Evolutionary conservation across 495 filamentous ascomycete genomes (phyloP), one percentile per base, ranked within the genome.

Genomic region (Halenospora varia): DNA sequence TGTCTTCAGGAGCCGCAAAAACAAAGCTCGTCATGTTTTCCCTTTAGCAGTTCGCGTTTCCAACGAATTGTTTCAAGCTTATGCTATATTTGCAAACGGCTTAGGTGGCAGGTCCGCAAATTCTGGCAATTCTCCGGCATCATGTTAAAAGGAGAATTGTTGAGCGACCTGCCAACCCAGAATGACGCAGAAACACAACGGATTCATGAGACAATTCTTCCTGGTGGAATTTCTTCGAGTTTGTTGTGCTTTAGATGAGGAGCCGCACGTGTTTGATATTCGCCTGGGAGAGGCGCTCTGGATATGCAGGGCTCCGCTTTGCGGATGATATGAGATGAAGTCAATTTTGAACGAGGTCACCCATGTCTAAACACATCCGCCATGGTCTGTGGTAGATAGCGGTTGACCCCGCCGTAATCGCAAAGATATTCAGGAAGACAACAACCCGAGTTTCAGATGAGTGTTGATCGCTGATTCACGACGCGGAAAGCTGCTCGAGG

Each of bases 1-100:
- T n/a, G n/a, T n/a, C n/a, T n/a, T n/a, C n/a, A n/a, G n/a, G n/a
- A n/a, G n/a, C n/a, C n/a, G n/a, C n/a, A n/a, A n/a, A n/a, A n/a
- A n/a, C n/a, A n/a, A n/a, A n/a, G n/a, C n/a, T n/a, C n/a, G n/a
- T n/a, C n/a, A n/a, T n/a, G n/a, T n/a, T n/a, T n/a, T n/a, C n/a
- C n/a, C n/a, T n/a, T n/a, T n/a, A n/a, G n/a, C n/a, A n/a, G n/a
- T n/a, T 53, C 50, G 25, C 3, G 9, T 20, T 18, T 11, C 23
- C 25, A 10, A 11, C 25, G 18, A 48, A 20, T 42, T 24, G 53
- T 55, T 55, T 47, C 53, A 48, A 9, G 15, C 35, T 25, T 24
- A 22, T 51, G 42, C 48, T 49, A 57, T 23, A 1, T 44, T 11
- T 50, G 24, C 11, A 51, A 42, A 46, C 11, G 24, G 55, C 42